Percentiles rank a stretch among this genome's conserved stretches.
These are phyloP conservation scores for Pyrenochaeta sp. DNA, from an alignment of 2,329 filamentous ascomycete genomes.

Conservation along the genomic window DNA sequence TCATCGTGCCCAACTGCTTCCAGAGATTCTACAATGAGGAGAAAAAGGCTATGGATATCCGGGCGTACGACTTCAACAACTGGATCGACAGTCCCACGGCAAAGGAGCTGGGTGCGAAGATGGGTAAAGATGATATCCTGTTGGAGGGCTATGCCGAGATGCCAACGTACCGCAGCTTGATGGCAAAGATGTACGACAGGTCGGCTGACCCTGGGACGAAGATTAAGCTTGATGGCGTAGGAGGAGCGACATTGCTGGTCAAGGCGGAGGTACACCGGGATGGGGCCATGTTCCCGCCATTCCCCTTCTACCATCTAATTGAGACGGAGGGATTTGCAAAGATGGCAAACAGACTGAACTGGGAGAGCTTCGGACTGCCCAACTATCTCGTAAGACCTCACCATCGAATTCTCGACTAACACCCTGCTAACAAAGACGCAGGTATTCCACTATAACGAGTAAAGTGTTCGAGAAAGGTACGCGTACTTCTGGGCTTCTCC, in stretches of 20 bases:
- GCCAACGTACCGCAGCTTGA: constrained; percentile 88
- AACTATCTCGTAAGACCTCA: constrained; percentile 84
- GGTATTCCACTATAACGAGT: constrained; percentile 93
- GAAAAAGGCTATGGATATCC: constrained; percentile 74
- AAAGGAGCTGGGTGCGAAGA: constrained; percentile 74
- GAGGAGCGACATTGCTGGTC: constrained; percentile 89
- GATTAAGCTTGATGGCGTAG: constrained; percentile 88
- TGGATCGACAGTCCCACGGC: constrained; percentile 92
- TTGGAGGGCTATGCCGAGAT: constrained; percentile 93
- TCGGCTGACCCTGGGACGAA: constrained; percentile 64
- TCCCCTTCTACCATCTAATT: constrained; percentile 94
- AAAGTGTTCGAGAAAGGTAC: constrained; percentile 28
- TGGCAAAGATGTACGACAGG: constrained; percentile 79
- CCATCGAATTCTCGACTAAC: too few relatives aligned
- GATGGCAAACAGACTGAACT: constrained; percentile 91
- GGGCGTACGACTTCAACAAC: constrained; percentile 96
- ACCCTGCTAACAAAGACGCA: constrained; percentile 46
- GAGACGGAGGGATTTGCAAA: constrained; percentile 98
- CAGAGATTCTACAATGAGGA: constrained; percentile 79
- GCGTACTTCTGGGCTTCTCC: constrained; percentile 10
- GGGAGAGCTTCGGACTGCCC: constrained; percentile 85
- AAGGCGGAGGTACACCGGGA: constrained; percentile 97
- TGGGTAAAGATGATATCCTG: constrained; percentile 91
- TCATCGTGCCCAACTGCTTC: constrained; percentile 95
- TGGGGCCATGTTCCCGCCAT: constrained; percentile 97